phyloP scores from a whole-genome alignment of 2,329 filamentous ascomycete genomes.

The Fusarium praegraminearum region DNA sequence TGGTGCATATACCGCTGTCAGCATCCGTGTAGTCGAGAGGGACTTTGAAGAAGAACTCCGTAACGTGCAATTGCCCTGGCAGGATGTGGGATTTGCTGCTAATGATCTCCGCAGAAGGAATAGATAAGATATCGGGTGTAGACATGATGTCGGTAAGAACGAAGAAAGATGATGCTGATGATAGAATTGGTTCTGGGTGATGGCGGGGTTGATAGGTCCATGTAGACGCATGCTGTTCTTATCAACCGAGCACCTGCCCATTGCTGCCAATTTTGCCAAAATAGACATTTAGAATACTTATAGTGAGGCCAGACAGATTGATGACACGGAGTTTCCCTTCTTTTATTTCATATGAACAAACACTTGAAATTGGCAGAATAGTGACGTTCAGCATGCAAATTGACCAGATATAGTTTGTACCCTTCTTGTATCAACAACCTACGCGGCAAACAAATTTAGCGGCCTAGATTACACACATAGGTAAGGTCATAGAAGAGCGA shows the following conservation, averaged over 20 bases:
- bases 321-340: background rate
- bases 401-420: background rate
- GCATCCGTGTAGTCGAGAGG: conserved; percentile 81
- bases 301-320: background rate
- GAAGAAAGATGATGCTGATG: conserved; percentile 19
- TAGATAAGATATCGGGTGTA: conserved; percentile 39
- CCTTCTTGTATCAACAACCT: background rate
- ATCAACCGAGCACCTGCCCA: background rate
- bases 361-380: background rate
- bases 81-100: conserved; percentile 58
- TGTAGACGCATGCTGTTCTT: background rate
- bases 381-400: background rate
- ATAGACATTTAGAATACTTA: background rate
- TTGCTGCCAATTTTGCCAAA: background rate
- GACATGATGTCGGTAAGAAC: conserved; percentile 8
- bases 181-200: background rate
- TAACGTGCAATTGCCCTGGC: conserved; percentile 77
- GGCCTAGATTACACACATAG: background rate
- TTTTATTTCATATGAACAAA: background rate
- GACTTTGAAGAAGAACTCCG: conserved; percentile 88
- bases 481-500: background rate
- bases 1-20: conserved; percentile 67
- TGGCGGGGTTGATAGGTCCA: conserved; percentile 29
- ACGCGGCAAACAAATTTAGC: background rate
- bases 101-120: conserved; percentile 55